Base-by-base conservation (phyloP, 306 rosid genomes). In the Castanea sativa region DNA sequence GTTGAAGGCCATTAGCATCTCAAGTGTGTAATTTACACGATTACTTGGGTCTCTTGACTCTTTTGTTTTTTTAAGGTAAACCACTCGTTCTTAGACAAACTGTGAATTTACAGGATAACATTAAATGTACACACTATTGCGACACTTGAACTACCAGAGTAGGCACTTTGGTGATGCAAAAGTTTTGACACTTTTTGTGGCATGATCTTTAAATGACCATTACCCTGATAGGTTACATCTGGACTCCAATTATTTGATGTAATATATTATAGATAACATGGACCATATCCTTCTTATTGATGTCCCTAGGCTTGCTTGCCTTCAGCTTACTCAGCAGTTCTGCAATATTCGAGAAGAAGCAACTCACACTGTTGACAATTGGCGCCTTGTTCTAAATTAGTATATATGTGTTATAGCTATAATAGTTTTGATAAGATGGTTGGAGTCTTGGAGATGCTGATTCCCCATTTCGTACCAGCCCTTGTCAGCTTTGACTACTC, bases 1-100 rank as follows among this genome's bases (percentile, higher is more conserved):
- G 84, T 89, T 79, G 98, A 96, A 87, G 96, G 92, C 94, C 69
- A 88, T 90, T 83, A 91, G 91, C 93, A 85, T 96, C 81, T 93
- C 99, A 32, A 96, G 90, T 25, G 94, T 80, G 59, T 96, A 30
- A 52, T 35, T 57, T 45, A 58, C 51, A 64, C 20, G 14, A 41
- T 68, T 58, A 38, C 49, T 69, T 58, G 67, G 51, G 49, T 29
- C 59, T 67, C 23, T 33, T 49, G 27, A 67, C 45, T 7, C 1
- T 1, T 35, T 23, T 23, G 0, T 9, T 18, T 64, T 67, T 35
- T 16, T 9, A 49, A 12, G 7, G 2, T 1, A 67, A 19, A 6
- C 38, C 29, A 12, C 15, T 10, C 4, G 4, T 4, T 33, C 51
- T 33, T 9, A 19, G 45, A 67, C 14, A 7, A 67, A 35, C 52